Evolutionary conservation across 495 filamentous ascomycete species (phyloP).

Genomic region (Neurospora pannonica): DNA sequence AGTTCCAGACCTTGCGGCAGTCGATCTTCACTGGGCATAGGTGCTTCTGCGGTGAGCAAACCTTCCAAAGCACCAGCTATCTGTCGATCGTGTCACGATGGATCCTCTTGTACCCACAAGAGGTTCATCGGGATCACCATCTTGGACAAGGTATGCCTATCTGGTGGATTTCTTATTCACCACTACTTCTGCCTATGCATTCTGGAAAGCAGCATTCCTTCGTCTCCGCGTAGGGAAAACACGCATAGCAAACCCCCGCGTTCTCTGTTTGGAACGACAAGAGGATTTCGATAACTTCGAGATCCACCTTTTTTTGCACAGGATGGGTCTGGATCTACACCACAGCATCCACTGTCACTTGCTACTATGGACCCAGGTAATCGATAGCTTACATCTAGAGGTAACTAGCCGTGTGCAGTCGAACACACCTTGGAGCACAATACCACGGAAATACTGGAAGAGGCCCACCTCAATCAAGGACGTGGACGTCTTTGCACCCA

Average conservation of each 20-base stretch:
- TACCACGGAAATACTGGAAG: too few relatives aligned
- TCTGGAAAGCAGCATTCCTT: neutral
- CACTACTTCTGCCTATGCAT: neutral
- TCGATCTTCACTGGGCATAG: neutral
- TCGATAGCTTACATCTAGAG: too few relatives aligned
- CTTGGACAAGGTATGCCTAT: neutral
- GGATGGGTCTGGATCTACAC: neutral
- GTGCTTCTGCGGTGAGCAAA: neutral
- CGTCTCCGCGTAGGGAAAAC: neutral
- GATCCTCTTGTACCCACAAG: neutral
- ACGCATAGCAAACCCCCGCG: neutral
- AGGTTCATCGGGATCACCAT: neutral
- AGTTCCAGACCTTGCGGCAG: neutral
- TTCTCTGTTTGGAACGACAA: neutral
- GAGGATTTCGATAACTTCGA: neutral
- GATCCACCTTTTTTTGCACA: neutral
- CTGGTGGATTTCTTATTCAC: neutral
- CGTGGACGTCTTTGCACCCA: neutral
- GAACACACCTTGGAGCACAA: too few relatives aligned
- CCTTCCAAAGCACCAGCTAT: neutral
- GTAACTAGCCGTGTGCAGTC: too few relatives aligned
- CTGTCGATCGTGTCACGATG: neutral
- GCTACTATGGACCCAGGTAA: too few relatives aligned
- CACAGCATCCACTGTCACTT: too few relatives aligned
- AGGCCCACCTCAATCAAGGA: too few relatives aligned